phyloP scores from a whole-genome alignment of 192 early-diverging fungal species.

The Backusella luteola region DNA sequence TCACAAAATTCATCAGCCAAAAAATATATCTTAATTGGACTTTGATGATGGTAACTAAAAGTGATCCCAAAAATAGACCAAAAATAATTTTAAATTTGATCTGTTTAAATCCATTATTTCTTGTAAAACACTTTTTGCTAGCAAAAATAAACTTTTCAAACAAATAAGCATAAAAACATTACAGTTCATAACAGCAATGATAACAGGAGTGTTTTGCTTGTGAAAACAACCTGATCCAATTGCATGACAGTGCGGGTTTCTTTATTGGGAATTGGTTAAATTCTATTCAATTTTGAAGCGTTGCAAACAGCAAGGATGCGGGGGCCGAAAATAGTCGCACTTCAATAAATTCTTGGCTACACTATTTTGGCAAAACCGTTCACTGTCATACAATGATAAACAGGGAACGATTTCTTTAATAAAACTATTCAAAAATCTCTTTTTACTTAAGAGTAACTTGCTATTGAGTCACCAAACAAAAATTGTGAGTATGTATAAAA shows the following conservation, averaged over 20 bases:
- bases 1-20: neutral
- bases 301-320: neutral
- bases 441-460: neutral
- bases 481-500: neutral
- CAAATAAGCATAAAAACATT: neutral
- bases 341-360: neutral
- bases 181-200: neutral
- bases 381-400: neutral
- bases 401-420: neutral
- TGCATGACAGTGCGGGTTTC: neutral
- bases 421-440: neutral
- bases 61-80: neutral
- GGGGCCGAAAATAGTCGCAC: neutral
- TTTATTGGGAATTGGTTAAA: neutral
- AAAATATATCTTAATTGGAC: neutral
- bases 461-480: neutral
- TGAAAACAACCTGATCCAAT: neutral
- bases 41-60: constrained; percentile 1
- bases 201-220: neutral
- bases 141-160: neutral
- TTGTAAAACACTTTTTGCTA: neutral
- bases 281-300: neutral
- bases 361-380: neutral
- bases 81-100: neutral
- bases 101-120: neutral